Conservation (phyloP, 106 monocot genomes). For the Dendrobium chrysotoxum region DNA sequence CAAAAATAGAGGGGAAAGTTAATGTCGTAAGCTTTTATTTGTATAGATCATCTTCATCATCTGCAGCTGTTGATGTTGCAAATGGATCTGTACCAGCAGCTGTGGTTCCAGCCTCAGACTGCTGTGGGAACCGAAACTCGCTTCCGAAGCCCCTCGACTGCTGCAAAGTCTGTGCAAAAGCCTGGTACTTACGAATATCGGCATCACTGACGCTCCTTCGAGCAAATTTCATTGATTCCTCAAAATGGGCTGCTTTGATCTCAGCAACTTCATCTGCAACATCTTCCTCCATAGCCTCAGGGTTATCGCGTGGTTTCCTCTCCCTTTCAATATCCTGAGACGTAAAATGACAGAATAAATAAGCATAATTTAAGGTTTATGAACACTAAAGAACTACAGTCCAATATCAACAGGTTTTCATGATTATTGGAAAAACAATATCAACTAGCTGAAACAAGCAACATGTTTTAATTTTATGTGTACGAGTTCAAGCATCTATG, state of each 20-base stretch:
- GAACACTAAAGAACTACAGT: neutral
- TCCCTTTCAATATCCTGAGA: conserved; percentile 64
- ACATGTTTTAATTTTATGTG: too few species aligned
- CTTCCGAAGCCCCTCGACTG: conserved; percentile 62
- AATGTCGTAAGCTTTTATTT: conserved; percentile 16
- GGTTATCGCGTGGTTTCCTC: conserved; percentile 53
- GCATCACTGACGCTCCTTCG: conserved; percentile 73
- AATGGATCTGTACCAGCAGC: conserved; percentile 32
- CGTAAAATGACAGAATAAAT: neutral
- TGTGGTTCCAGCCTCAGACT: conserved; percentile 26
- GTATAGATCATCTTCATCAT: conserved; percentile 65
- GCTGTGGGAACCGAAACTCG: conserved; percentile 61
- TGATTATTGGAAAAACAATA: neutral
- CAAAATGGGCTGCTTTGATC: conserved; percentile 72
- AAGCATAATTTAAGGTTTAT: neutral
- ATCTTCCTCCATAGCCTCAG: conserved; percentile 82
- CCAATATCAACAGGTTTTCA: too few species aligned
- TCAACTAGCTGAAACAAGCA: too few species aligned
- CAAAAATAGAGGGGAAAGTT: too few species aligned
- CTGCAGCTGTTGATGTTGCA: conserved; percentile 31
- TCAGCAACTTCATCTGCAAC: conserved; percentile 51
- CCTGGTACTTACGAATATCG: conserved; percentile 70
- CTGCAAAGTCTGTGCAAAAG: conserved; percentile 72
- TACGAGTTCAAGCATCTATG: too few species aligned
- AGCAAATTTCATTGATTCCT: conserved; percentile 81